Conservation (phyloP, 139 green algal species). For the Tetradesmus obliquus region DNA sequence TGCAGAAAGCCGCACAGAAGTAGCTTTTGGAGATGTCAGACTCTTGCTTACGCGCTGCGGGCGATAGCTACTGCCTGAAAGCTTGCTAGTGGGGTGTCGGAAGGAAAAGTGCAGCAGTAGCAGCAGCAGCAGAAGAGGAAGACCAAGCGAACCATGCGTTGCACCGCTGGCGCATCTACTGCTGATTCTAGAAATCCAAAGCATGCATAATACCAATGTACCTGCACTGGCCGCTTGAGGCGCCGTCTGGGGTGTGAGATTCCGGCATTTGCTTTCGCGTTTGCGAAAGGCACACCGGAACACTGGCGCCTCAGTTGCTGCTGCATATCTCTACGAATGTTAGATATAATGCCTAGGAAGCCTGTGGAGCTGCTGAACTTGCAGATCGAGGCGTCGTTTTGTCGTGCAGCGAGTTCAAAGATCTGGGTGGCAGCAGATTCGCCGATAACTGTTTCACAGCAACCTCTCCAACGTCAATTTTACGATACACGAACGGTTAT, state of each 20-base stretch:
- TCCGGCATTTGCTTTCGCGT: neutral
- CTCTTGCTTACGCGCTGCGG: neutral
- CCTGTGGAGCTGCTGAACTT: no score
- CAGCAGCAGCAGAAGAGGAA: neutral
- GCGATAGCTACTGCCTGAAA: neutral
- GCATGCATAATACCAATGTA: neutral
- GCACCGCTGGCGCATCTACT: neutral
- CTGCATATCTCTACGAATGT: neutral
- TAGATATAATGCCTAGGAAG: no score
- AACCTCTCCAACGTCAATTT: no score
- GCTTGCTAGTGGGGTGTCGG: neutral
- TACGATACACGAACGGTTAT: no score
- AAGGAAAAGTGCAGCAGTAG: neutral
- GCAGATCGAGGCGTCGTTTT: no score
- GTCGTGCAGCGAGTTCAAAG: no score
- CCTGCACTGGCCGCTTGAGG: neutral
- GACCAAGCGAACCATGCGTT: no score
- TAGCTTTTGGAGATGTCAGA: no score
- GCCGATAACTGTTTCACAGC: no score
- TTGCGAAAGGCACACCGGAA: neutral
- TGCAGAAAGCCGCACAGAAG: neutral
- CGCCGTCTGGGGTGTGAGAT: neutral
- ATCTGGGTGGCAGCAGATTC: no score
- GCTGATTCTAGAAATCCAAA: neutral
- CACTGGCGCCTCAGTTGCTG: neutral